Percentiles rank a stretch among this genome's conserved stretches.
Conservation (phyloP, 129 eudicot species). For the Calendula officinalis region DNA sequence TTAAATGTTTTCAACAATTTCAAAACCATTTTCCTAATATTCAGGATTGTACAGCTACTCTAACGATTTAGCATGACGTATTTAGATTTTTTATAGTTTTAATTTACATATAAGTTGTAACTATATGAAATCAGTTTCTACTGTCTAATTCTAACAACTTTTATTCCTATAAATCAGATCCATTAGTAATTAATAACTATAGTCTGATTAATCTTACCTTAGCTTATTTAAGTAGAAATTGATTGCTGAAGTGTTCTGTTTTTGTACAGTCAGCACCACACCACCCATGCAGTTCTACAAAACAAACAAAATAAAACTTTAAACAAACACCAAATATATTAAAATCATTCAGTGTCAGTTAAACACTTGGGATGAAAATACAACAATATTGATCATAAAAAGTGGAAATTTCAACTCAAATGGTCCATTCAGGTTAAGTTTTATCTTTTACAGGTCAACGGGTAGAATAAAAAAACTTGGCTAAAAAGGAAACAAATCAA, state of each 20-base stretch:
- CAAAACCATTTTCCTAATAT: too few relatives aligned
- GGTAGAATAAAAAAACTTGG: not conserved
- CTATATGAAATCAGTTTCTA: too few relatives aligned
- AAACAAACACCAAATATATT: conserved; percentile 9
- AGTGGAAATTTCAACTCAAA: not conserved
- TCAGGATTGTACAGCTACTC: too few relatives aligned
- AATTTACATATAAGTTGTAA: too few relatives aligned
- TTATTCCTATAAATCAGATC: not conserved
- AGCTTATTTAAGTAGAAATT: conserved; percentile 62
- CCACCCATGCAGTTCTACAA: conserved; percentile 76
- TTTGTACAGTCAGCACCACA: conserved; percentile 93
- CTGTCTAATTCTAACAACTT: too few relatives aligned
- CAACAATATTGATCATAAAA: conserved; percentile 3
- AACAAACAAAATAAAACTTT: conserved; percentile 16
- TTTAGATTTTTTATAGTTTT: too few relatives aligned
- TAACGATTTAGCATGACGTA: too few relatives aligned
- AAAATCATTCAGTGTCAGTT: conserved; percentile 12
- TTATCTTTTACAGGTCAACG: not conserved
- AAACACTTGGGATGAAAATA: conserved; percentile 16
- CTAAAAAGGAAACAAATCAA: not conserved
- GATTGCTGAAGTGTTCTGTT: conserved; percentile 63
- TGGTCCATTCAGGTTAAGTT: not conserved
- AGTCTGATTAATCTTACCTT: conserved; percentile 37
- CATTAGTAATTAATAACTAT: not conserved
- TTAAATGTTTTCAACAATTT: too few relatives aligned